Evolutionary conservation across 2,329 filamentous ascomycete species (phyloP), one percentile per base, ranked within the genome.

Genomic region (Fusarium floridanum): DNA sequence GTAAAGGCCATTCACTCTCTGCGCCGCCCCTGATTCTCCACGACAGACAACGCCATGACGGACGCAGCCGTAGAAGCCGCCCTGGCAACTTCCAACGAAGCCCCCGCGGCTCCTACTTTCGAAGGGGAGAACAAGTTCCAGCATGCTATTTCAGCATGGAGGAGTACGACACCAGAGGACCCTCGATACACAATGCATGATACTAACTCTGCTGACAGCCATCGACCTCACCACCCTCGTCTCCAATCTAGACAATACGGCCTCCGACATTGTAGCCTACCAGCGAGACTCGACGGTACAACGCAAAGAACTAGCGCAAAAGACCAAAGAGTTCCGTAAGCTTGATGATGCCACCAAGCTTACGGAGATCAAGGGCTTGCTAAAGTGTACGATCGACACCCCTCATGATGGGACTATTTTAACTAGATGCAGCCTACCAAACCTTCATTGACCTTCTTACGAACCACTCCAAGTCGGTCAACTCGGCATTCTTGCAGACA

Each of bases 251-350:
- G 97, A 99, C 84, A 93, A 92, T 69, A 96, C 95, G 5, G 97
- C 97, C n/a, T 96, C 95, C 12, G 97, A 98, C 79, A 95, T 99
- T 72, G 95, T 98, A 62, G 87, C 93, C 57, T 95, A 97, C 81
- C 97, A 99, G 81, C 91, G 95, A 78, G 97, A 98, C 83, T 94
- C 96, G n/a, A 93, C 98, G 6, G 92, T 98, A 1, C 96, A 99
- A 82, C 90, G 97, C 63, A 99, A 99, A 82, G 97, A 99, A 71
- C 87, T 99, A 22, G 97, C 97, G n/a, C 95, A 98, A 81, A 98
- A 98, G 88, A 99, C 97, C 1, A 99, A 99, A 80, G 96, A 98
- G 79, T 99, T 98, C 78, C 89, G 95, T 71, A 98, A 98, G 83
- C 89, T 97, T 12, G 96, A 98, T 78, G 95, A 99, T 86, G 86